phyloP scores from a whole-genome alignment of 768 basidiomycete species.

The Russula earlei region DNA sequence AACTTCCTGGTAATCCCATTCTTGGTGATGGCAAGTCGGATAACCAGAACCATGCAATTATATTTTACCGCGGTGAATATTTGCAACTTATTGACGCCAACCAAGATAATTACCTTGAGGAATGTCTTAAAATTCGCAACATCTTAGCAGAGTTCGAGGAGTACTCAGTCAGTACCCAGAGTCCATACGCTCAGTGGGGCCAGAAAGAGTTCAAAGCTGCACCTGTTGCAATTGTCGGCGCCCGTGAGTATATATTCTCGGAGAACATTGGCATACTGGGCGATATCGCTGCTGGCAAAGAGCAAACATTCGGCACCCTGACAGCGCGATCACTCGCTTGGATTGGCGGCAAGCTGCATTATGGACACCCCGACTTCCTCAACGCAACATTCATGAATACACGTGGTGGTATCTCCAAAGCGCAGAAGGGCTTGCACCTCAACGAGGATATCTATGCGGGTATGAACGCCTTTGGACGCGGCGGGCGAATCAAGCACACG shows the following conservation, averaged over 20 bases:
- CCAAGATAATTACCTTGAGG: constrained; percentile 99
- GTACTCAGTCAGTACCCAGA: constrained; percentile 73
- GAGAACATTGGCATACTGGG: constrained; percentile 99
- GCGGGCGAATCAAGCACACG: constrained; percentile 96
- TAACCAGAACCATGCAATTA: constrained; percentile 99
- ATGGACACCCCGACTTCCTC: constrained; percentile 98
- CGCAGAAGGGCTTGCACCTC: constrained; percentile 97
- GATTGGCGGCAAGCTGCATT: constrained; percentile 98
- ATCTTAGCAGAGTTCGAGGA: constrained; percentile 98
- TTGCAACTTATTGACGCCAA: constrained; percentile 99
- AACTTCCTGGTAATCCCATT: constrained; percentile 97
- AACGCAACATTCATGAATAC: constrained; percentile 97
- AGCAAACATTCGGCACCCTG: constrained; percentile 98
- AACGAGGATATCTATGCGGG: constrained; percentile 99
- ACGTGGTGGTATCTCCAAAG: constrained; percentile 96
- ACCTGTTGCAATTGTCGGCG: constrained; percentile 96
- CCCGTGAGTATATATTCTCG: constrained; percentile 99
- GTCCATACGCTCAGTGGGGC: constrained; percentile 86
- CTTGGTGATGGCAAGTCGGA: constrained; percentile 98
- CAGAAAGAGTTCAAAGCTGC: constrained; percentile 80
- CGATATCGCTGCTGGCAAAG: constrained; percentile 97
- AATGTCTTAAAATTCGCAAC: constrained; percentile 98
- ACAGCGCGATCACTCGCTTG: constrained; percentile 93
- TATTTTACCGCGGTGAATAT: constrained; percentile 99
- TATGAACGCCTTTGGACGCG: constrained; percentile 96